Evolutionary conservation across 1,284 basidiomycete species (phyloP).

Genomic region (Vanrija sp.): DNA sequence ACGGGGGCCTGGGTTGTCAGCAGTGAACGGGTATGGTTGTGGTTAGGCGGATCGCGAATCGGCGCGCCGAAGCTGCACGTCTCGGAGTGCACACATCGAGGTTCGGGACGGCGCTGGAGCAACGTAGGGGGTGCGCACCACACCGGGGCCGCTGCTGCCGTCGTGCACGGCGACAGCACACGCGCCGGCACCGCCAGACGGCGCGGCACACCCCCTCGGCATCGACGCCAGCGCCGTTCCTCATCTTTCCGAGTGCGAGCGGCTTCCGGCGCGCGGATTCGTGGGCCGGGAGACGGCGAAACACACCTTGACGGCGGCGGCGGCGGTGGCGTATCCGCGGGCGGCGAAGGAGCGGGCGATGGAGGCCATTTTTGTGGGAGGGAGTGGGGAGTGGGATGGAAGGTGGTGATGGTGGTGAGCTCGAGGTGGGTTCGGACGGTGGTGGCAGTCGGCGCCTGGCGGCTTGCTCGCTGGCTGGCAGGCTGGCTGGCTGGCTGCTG

Average conservation of each 20-base stretch:
- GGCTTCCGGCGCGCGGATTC: no score
- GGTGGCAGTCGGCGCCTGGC: not conserved
- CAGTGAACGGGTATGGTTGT: not conserved
- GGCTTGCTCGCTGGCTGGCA: constrained; percentile 1
- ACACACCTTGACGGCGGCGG: constrained; percentile 45
- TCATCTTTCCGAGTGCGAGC: not conserved
- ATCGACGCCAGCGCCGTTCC: no score
- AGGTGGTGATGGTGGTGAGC: constrained; percentile 5
- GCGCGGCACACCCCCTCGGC: not conserved
- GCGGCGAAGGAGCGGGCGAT: constrained; percentile 38
- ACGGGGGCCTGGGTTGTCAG: constrained; percentile 41
- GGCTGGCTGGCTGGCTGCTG: not conserved
- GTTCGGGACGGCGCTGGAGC: not conserved
- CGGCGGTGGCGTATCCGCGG: constrained; percentile 48
- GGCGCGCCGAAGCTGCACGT: not conserved
- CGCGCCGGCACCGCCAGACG: not conserved
- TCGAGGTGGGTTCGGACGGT: not conserved
- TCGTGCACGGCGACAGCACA: not conserved
- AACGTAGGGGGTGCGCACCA: not conserved
- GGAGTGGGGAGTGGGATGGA: constrained; percentile 12
- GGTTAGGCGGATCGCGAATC: not conserved
- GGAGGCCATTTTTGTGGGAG: constrained; percentile 42
- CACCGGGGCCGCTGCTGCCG: no score
- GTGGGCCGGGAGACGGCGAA: not conserved
- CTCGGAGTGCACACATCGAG: not conserved